Base-by-base conservation (phyloP, 805 yeast species). In the Saitoella complicata region DNA sequence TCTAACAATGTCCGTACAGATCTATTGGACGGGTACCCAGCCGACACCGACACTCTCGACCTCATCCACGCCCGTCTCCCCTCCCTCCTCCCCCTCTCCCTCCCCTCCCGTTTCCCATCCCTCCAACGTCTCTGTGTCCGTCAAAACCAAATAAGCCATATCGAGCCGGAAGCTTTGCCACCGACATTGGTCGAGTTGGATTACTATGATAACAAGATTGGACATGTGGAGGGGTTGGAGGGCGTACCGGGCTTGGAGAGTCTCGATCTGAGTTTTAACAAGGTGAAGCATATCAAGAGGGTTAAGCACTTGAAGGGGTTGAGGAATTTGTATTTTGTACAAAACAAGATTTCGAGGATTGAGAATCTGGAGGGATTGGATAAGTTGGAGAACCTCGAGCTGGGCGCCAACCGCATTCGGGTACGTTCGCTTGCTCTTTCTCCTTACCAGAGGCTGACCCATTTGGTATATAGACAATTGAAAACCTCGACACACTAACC, bases 181-280 rank as follows among this genome's bases (percentile, higher is more conserved):
- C 67, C 69, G 1, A 67, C 68, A 0, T 54, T 91, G 53, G 81
- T 74, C 51, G 91, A 85, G 48, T 64, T 91, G 47, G 98, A 91
- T 60, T 68, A 87, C 32, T 91, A 91, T 58, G 98, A 91, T 62
- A 91, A 91, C 62, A 67, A 94, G 53, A 80, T 91, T 54, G 76
- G 78, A 51, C 95, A 86, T 57, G 84, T 91, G 43, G 61, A 57
- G 45, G 77, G 87, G 4, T 62, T 86, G 42, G 49, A 41, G 6
- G 12, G 35, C 9, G 29, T 41, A 13, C 34, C 13, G 10, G 49
- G 21, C 11, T 34, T 51, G 30, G 70, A 61, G 45, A 70, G 57
- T 44, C 66, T 91, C 53, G 98, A 91, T 63, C 67, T 91, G 30
- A 82, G 94, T 29, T 91, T 91, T 65, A 91, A 91, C 62, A 82